Evolutionary conservation across 768 basidiomycete genomes (phyloP).

Genomic region (Boletellus emodensis): DNA sequence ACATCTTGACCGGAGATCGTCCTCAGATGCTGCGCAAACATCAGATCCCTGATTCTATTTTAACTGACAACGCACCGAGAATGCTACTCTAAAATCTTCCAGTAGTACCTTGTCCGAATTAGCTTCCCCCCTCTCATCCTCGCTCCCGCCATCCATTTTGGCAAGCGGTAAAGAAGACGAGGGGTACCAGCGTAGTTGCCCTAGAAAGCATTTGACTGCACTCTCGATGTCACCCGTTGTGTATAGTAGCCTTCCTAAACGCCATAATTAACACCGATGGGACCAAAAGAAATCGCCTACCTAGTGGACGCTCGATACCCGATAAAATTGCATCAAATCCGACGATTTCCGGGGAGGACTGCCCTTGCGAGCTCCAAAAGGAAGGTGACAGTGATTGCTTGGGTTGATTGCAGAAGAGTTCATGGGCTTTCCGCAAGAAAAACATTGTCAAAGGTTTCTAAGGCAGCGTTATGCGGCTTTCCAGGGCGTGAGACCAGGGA

Average conservation of each 20-base stretch:
- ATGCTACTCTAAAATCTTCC: conserved; percentile 87
- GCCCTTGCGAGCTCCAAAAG: conserved; percentile 73
- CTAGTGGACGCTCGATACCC: conserved; percentile 77
- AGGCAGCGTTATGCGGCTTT: conserved; percentile 1
- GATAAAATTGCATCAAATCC: conserved; percentile 64
- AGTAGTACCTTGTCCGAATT: conserved; percentile 65
- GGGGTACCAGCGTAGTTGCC: conserved; percentile 54
- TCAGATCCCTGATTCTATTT: not conserved
- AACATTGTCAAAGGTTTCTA: conserved; percentile 86
- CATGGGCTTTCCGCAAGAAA: conserved; percentile 69
- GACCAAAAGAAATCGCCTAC: conserved; percentile 32
- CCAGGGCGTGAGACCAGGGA: conserved; percentile 3
- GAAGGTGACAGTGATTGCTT: conserved; percentile 68
- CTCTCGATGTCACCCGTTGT: conserved; percentile 80
- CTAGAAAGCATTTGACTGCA: conserved; percentile 76
- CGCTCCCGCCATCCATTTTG: conserved; percentile 15
- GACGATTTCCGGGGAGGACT: conserved; percentile 33
- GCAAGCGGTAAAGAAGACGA: conserved; percentile 14
- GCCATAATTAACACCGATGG: conserved; percentile 5
- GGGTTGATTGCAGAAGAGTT: conserved; percentile 49
- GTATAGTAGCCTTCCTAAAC: conserved; percentile 77
- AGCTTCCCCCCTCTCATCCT: conserved; percentile 29
- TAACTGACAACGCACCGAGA: conserved; percentile 51
- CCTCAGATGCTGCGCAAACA: conserved; percentile 59
- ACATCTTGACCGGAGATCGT: conserved; percentile 49